Conservation (phyloP, 495 filamentous ascomycete species). For the Xylaria acuta region DNA sequence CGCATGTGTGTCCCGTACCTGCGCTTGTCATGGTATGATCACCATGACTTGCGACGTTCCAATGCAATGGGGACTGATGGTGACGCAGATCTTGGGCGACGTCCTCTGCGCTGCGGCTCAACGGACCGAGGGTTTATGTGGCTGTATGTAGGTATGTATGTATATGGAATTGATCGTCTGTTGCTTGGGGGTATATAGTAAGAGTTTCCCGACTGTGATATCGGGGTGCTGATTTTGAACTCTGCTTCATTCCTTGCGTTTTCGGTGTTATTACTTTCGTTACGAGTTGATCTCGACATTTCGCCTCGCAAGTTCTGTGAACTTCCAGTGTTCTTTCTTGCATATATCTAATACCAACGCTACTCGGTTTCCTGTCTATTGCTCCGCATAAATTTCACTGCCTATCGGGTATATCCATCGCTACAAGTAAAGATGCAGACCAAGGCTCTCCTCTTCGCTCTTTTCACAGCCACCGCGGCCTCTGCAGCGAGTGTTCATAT, state of each 20-base stretch:
- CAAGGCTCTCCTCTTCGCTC: conserved; percentile 38
- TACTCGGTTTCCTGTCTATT: background rate
- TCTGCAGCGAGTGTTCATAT: background rate
- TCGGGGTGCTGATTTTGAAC: background rate
- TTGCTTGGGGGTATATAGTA: background rate
- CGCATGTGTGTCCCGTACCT: background rate
- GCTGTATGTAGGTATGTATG: background rate
- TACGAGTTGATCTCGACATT: conserved; percentile 13
- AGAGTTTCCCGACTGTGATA: background rate
- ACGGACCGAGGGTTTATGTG: background rate
- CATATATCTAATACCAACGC: background rate
- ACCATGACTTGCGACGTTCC: conserved; percentile 2
- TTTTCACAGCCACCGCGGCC: conserved; percentile 35
- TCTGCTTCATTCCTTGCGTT: background rate
- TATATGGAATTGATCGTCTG: conserved; percentile 8
- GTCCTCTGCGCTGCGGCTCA: background rate
- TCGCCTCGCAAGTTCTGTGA: conserved; percentile 1
- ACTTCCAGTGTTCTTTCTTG: background rate
- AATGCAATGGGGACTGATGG: background rate
- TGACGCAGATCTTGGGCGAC: background rate
- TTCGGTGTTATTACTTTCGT: conserved; percentile 4
- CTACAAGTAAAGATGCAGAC: conserved; percentile 37
- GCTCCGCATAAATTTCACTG: background rate
- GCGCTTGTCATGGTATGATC: conserved; percentile 9
- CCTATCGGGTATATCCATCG: background rate